Conservation (phyloP, 2,329 filamentous ascomycete genomes). For the Aspergillus sp. region DNA sequence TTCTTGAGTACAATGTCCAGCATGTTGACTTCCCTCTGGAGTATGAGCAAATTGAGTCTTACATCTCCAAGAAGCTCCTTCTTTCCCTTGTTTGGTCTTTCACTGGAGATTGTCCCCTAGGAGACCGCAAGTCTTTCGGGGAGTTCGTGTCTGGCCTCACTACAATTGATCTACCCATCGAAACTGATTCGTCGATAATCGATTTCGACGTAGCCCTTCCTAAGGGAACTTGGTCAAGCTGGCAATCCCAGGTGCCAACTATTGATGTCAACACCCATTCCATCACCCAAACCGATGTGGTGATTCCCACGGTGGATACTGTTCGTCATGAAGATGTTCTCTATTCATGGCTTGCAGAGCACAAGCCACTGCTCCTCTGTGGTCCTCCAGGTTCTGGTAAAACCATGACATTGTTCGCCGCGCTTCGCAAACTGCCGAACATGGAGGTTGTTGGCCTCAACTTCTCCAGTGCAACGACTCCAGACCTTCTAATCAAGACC, state of each 20-base stretch:
- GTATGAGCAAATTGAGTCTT: conserved; percentile 83
- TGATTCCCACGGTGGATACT: conserved; percentile 96
- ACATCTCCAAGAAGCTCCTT: conserved; percentile 89
- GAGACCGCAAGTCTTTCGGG: conserved; percentile 84
- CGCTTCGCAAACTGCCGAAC: conserved; percentile 91
- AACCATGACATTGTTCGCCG: conserved; percentile 99
- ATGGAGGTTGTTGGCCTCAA: conserved; percentile 99
- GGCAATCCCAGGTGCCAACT: conserved; percentile 91
- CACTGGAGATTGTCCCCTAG: conserved; percentile 88
- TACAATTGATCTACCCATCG: conserved; percentile 78
- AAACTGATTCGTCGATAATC: conserved; percentile 79
- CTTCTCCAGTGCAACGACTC: conserved; percentile 97
- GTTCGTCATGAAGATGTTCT: conserved; percentile 98
- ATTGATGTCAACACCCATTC: conserved; percentile 99
- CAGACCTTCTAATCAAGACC: conserved; percentile 96
- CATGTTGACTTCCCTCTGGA: conserved; percentile 93
- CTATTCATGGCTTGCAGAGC: conserved; percentile 98
- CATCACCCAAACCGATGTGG: conserved; percentile 94
- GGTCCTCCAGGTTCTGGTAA: conserved; percentile 98
- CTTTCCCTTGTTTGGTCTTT: conserved; percentile 93
- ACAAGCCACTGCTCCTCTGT: conserved; percentile 94
- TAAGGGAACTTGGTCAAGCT: conserved; percentile 82
- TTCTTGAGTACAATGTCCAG: conserved; percentile 94
- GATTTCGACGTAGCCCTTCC: conserved; percentile 92
- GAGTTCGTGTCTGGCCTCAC: conserved; percentile 79